Base-by-base conservation (phyloP, 768 basidiomycete genomes). In the Chalciporus chontae region DNA sequence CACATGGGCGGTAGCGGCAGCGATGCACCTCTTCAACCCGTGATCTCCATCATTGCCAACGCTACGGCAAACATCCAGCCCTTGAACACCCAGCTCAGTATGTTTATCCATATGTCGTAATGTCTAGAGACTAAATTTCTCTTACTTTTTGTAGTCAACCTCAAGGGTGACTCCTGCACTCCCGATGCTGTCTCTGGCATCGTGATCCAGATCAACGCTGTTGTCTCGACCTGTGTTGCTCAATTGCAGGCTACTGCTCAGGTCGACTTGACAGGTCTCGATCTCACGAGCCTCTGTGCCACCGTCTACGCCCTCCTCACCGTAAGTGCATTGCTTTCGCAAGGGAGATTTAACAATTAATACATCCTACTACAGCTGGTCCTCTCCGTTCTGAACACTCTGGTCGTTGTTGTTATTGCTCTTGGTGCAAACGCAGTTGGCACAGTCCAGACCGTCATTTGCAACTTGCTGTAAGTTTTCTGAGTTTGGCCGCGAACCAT, bases 381-480 rank as follows among this genome's bases (percentile, higher is more conserved):
- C 19, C 3, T 48, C 26, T 3, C 31, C 6, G 8, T 55, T 9
- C 14, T 61, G 42, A 43, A 45, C 11, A 19, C 41, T 1, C 13
- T 61, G 40, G 41, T 61, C 14, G n/a, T 31, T 2, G 39, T 51
- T 4, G 40, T 58, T 8, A 3, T 46, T 5, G 1, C 8, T 8
- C 44, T 61, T 2, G 48, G 49, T 4, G 13, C 3, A 0, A 13
- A 18, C 4, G 59, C 53, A 14, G 39, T 48, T 8, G 53, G 11
- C 3, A 44, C 44, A 0, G 8, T 61, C 14, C 46, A 50, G 37
- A 21, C 14, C 8, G 36, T 27, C 5, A 29, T 61, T 19, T 5
- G n/a, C 21, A 39, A 38, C n/a, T 9, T 61, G 34, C 17, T 61
- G 60, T 62, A 45, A 17, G 59, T 54, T 1, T 1, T 40, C 31